Evolutionary conservation across 768 basidiomycete genomes (phyloP), one percentile per base, ranked within the genome.

Genomic region (Pisolithus sp.): DNA sequence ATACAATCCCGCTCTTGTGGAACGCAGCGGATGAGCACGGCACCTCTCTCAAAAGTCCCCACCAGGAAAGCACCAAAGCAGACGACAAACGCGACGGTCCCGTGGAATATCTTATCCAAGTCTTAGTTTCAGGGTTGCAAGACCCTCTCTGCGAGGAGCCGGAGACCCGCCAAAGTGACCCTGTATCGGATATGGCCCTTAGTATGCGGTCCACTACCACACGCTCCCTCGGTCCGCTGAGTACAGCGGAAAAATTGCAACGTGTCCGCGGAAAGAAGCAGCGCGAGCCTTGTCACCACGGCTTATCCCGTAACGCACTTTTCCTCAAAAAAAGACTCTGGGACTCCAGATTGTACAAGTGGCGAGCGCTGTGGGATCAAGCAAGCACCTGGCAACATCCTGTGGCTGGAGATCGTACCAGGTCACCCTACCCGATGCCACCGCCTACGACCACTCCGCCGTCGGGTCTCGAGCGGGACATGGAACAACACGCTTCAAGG

Each of bases 321-420:
- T 67, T 73, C 13, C 76, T 84, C 58, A 65, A 78, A 56, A 86
- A 84, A 60, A 77, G 68, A 63, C 75, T 87, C 57, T 87, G 85
- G 85, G 68, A 71, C 36, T 61, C 72, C 6, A 78, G 82, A 18
- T 81, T 76, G 77, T 64, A 68, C 23, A 73, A 70, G 38, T 71
- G 71, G 60, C 60, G 62, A 40, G 56, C 59, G 49, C 53, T 48
- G 36, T 26, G 43, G 38, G 53, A 49, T 50, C 57, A 52, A 41
- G 49, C 20, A 46, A 23, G 30, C 45, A 46, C 40, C 1, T 18
- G 40, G 48, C 13, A 17, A 21, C 30, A 7, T 28, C 51, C 41
- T 49, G 26, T n/a, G 41, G 54, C 15, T 52, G 57, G n/a, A 67
- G 70, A 38, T 69, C 67, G 38, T 59, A 15, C 39, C 21, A 7